These are phyloP conservation scores for Phytophthora sansomeana DNA, from an alignment of 352 stramenopile species.

Conservation along the genomic window DNA sequence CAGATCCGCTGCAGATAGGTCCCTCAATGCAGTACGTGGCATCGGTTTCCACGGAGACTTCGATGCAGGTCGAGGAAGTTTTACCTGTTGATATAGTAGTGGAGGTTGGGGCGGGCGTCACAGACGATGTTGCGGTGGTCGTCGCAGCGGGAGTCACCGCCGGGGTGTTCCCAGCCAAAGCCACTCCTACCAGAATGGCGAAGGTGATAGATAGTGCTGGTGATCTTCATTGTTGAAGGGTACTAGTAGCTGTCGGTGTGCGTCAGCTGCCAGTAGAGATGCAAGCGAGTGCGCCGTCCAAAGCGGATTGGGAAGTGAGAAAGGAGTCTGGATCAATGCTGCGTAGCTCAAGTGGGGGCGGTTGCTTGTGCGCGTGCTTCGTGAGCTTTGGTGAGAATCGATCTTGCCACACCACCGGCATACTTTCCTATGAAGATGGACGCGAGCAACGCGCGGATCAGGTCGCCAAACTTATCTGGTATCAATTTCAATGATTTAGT, in stretches of 20 bases:
- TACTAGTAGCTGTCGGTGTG: slow-evolving; percentile 6
- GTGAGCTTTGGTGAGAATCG: neutral
- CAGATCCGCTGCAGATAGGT: slow-evolving; percentile 62
- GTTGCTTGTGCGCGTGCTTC: neutral
- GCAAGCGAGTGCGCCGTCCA: slow-evolving; percentile 6
- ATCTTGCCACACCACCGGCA: neutral
- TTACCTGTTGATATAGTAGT: neutral
- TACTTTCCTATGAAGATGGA: neutral
- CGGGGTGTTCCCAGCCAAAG: slow-evolving; percentile 12
- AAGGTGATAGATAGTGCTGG: slow-evolving; percentile 16
- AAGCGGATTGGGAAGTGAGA: slow-evolving; percentile 20
- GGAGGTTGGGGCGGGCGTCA: slow-evolving; percentile 9
- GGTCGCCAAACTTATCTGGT: slow-evolving; percentile 8
- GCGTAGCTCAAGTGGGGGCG: neutral
- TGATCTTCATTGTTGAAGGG: slow-evolving; percentile 23
- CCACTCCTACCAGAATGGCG: slow-evolving; percentile 11
- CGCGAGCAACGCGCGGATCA: neutral
- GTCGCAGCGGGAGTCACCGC: slow-evolving; percentile 21
- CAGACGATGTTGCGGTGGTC: neutral
- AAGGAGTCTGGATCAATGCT: neutral
- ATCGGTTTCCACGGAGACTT: slow-evolving; percentile 65
- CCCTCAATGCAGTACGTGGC: slow-evolving; percentile 73
- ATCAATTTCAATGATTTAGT: slow-evolving; percentile 7
- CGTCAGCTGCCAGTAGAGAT: slow-evolving; percentile 14
- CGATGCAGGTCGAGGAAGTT: slow-evolving; percentile 36